Conservation (phyloP, 1,139 yeast genomes). For the Hansenula sp. region DNA sequence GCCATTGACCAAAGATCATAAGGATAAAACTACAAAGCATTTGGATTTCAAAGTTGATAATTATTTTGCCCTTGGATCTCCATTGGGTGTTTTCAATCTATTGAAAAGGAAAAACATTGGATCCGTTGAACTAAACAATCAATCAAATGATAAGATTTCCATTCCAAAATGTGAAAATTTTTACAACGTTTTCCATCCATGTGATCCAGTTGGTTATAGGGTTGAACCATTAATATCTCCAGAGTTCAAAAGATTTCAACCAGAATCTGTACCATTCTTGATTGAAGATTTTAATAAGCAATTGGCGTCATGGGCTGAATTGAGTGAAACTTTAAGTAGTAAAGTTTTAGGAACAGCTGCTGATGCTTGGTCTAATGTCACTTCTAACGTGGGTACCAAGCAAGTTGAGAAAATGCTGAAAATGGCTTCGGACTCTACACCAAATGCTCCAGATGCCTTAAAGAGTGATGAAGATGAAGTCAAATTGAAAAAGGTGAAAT, state of each 20-base stretch:
- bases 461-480: slow-evolving; percentile 22
- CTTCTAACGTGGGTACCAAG: slow-evolving; percentile 5
- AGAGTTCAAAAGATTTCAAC: slow-evolving; percentile 50
- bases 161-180: slow-evolving; percentile 55
- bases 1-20: slow-evolving; percentile 9
- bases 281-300: slow-evolving; percentile 22
- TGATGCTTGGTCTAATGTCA: slow-evolving; percentile 9
- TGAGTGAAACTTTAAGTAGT: slow-evolving; percentile 39
- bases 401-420: slow-evolving; percentile 2
- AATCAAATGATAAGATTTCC: slow-evolving; percentile 9
- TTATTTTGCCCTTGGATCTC: slow-evolving; percentile 83
- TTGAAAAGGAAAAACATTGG: slow-evolving; percentile 55
- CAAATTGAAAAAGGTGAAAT: slow-evolving; percentile 22
- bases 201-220: slow-evolving; percentile 87
- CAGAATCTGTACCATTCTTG: slow-evolving; percentile 33
- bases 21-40: slow-evolving; percentile 22
- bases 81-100: slow-evolving; percentile 81
- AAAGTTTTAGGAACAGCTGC: slow-evolving; percentile 14
- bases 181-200: slow-evolving; percentile 80
- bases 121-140: slow-evolving; percentile 12
- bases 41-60: slow-evolving; percentile 71
- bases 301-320: slow-evolving; percentile 25
- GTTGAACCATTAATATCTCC: slow-evolving; percentile 74
- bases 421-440: slow-evolving; percentile 4
- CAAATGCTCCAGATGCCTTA: slow-evolving; percentile 8